phyloP scores from a whole-genome alignment of 202 grass and related monocot species.

The Setaria italica region DNA sequence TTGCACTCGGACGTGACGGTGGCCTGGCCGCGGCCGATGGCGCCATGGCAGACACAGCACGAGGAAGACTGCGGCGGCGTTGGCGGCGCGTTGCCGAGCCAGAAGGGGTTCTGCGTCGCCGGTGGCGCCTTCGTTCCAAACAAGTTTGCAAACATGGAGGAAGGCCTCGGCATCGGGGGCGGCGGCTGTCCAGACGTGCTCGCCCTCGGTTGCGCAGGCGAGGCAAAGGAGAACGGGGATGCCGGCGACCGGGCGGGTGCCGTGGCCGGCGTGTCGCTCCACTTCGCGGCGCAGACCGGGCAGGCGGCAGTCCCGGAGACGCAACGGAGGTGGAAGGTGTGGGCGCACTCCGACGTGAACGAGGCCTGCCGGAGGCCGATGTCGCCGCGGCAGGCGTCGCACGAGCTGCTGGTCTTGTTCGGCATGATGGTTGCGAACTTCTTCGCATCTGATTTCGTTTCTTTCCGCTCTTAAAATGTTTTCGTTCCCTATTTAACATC shows the following conservation, averaged over 20 bases:
- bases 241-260: neutral
- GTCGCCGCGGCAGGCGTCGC: slow-evolving; percentile 20
- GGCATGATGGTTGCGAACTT: neutral
- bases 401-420: neutral
- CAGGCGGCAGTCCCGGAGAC: slow-evolving; percentile 16
- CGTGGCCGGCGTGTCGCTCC: neutral
- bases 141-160: neutral
- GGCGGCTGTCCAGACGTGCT: neutral
- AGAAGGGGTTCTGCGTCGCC: neutral
- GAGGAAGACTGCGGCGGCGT: neutral
- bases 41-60: slow-evolving; percentile 47
- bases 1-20: slow-evolving; percentile 60
- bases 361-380: slow-evolving; percentile 18
- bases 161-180: neutral
- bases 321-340: slow-evolving; percentile 36
- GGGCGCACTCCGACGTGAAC: slow-evolving; percentile 38
- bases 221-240: neutral
- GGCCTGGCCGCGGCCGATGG: slow-evolving; percentile 31
- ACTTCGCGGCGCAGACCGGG: slow-evolving; percentile 10
- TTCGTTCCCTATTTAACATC: too few species aligned
- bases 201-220: neutral
- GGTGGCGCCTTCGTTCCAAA: neutral
- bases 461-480: too few species aligned
- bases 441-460: neutral
- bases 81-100: neutral